A percentile compares a stretch with the other conserved stretches of the same genome.
Evolutionary conservation across 139 green algal genomes (phyloP).

Genomic region (Chlorella sp.): DNA sequence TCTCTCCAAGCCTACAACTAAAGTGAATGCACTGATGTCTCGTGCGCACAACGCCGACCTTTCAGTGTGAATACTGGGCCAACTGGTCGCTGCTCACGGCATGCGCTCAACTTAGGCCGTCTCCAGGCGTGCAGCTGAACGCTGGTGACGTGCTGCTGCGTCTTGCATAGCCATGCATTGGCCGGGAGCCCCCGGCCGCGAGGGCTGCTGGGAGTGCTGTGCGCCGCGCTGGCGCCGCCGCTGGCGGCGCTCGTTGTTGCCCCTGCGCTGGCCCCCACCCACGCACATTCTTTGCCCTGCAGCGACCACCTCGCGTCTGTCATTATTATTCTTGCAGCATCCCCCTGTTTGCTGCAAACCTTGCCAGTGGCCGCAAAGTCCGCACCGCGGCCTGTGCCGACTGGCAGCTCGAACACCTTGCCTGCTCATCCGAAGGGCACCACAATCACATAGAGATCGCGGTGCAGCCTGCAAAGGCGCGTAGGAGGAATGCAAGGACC

Average conservation of each 20-base stretch:
- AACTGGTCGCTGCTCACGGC: no score
- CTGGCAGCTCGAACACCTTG: no score
- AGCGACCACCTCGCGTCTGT: no score
- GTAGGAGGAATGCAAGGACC: background rate
- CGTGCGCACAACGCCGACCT: background rate
- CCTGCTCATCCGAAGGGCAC: no score
- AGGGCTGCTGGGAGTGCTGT: background rate
- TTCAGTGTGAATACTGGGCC: no score
- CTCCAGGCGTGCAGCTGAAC: no score
- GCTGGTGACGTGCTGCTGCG: no score
- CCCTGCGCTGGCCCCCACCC: background rate
- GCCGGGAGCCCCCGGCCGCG: background rate
- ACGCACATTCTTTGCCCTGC: no score
- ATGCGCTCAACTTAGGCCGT: no score
- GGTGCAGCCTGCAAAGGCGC: background rate
- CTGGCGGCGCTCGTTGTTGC: background rate
- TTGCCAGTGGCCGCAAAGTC: background rate
- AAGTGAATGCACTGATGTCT: background rate
- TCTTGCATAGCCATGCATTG: background rate
- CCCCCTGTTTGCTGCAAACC: background rate
- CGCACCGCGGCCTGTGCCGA: background rate
- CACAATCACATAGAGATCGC: background rate
- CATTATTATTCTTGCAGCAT: no score
- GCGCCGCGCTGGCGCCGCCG: background rate
- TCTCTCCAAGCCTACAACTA: background rate